Conservation (phyloP, 169 alveolate species). For the Toxoplasma gondii region DNA sequence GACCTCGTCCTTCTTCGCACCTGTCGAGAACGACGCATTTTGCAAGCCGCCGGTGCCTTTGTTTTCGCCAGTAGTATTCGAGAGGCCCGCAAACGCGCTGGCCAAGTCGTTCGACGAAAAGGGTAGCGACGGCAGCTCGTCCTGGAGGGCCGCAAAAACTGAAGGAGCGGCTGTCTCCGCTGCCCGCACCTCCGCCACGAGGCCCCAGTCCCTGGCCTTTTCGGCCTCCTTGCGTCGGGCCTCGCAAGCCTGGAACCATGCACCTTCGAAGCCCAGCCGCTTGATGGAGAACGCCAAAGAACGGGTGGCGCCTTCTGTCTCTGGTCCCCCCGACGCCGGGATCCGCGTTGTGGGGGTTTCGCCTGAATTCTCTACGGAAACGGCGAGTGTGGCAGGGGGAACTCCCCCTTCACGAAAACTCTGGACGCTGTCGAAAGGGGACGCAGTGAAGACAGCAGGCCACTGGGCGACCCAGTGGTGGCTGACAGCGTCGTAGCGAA, state of each 20-base stretch:
- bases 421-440: no score
- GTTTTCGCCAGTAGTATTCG: background rate
- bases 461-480: constrained; percentile 26
- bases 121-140: background rate
- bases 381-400: background rate
- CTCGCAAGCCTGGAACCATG: background rate
- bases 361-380: background rate
- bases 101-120: background rate
- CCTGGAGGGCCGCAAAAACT: background rate
- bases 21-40: no score
- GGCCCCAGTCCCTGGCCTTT: background rate
- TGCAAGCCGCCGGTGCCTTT: no score
- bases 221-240: constrained; percentile 23
- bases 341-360: background rate
- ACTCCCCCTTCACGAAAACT: no score
- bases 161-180: background rate
- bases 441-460: background rate
- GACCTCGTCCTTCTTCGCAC: background rate
- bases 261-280: constrained; percentile 32
- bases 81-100: background rate
- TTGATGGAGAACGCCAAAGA: background rate
- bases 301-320: background rate
- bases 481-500: background rate
- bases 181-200: background rate
- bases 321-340: background rate